phyloP scores from a whole-genome alignment of 1,284 basidiomycete genomes.

The Ceratobasidium sp. region DNA sequence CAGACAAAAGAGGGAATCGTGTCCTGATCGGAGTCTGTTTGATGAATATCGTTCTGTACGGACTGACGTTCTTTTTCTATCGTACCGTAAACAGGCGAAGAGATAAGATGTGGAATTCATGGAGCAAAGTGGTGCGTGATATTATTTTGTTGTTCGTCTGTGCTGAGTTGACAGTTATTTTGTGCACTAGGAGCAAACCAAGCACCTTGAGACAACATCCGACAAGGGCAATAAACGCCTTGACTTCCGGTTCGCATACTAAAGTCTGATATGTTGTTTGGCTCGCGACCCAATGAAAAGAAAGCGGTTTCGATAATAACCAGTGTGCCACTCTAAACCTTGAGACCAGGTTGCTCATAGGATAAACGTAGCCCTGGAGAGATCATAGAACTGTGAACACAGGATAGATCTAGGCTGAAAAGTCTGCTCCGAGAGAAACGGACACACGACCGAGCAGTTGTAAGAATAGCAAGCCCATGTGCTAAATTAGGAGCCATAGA shows the following conservation, averaged over 20 bases:
- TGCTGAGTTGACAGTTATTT: neutral
- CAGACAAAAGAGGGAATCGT: conserved; percentile 40
- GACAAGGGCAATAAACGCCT: conserved; percentile 39
- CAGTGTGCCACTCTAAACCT: too few species aligned
- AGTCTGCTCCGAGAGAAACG: too few species aligned
- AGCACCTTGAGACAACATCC: conserved; percentile 16
- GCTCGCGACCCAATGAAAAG: too few species aligned
- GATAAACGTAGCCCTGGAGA: too few species aligned
- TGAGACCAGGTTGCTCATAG: too few species aligned
- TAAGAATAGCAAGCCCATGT: too few species aligned
- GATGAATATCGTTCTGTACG: conserved; percentile 39
- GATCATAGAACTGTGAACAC: too few species aligned
- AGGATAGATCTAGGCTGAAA: too few species aligned
- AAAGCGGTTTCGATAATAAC: too few species aligned
- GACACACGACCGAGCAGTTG: too few species aligned
- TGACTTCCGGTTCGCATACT: conserved; percentile 39
- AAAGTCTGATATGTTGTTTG: neutral
- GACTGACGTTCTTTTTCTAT: conserved; percentile 28
- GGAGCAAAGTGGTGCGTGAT: conserved; percentile 27
- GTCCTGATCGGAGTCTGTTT: conserved; percentile 38
- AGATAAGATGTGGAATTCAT: conserved; percentile 35
- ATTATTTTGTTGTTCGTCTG: neutral
- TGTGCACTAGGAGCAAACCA: conserved; percentile 17
- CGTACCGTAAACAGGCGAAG: conserved; percentile 17
- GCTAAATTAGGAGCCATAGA: too few species aligned